phyloP scores from a whole-genome alignment of 208 protist species.

The Acanthamoeba divionensis region DNA sequence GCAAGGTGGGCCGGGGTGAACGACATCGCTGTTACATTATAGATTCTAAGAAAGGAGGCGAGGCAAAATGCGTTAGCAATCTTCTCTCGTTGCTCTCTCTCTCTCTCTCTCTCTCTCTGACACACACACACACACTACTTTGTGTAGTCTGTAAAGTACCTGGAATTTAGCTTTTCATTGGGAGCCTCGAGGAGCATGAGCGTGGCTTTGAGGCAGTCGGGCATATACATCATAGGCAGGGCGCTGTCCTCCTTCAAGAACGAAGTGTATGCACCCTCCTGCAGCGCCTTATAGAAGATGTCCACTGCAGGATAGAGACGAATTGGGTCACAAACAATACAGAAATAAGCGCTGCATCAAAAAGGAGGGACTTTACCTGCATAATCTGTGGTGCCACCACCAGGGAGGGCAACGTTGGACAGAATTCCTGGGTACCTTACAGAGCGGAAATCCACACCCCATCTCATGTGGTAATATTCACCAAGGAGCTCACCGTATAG shows the following conservation, averaged over 20 bases:
- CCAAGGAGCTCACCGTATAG: constrained; percentile 87
- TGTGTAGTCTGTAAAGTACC: neutral
- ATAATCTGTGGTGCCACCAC: constrained; percentile 76
- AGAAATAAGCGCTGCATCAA: neutral
- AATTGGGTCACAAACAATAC: neutral
- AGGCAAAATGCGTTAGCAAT: neutral
- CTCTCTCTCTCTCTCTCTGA: neutral
- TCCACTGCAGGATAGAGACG: neutral
- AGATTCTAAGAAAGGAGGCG: too few relatives aligned
- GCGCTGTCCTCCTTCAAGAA: constrained; percentile 76
- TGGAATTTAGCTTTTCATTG: neutral
- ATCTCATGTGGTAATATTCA: constrained; percentile 82
- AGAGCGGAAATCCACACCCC: constrained; percentile 87
- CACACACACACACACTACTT: constrained; percentile 39
- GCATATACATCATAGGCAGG: constrained; percentile 90
- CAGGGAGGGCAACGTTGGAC: constrained; percentile 78
- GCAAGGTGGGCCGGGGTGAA: constrained; percentile 82
- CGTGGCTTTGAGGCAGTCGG: constrained; percentile 80
- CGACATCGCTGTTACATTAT: constrained; percentile 81
- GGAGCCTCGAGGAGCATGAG: constrained; percentile 77
- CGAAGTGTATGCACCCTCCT: constrained; percentile 77
- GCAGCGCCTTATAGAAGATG: constrained; percentile 85
- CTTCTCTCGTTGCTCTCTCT: neutral
- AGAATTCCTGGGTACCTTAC: constrained; percentile 86
- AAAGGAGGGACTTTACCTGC: constrained; percentile 48